Percentiles rank a stretch among this genome's conserved stretches.
Evolutionary conservation across 306 rosid genomes (phyloP).

Genomic region (Trifolium pratense): DNA sequence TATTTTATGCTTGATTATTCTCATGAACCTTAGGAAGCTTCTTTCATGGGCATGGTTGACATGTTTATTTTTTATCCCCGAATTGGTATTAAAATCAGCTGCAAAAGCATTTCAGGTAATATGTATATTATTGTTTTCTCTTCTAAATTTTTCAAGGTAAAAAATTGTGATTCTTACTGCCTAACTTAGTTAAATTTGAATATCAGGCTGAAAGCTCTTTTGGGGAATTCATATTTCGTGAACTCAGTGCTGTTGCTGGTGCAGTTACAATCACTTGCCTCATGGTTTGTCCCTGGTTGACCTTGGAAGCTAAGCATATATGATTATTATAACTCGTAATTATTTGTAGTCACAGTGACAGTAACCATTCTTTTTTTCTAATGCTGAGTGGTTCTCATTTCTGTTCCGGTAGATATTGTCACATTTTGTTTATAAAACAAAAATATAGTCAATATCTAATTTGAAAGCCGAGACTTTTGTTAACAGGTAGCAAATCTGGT

Average conservation of each 20-base stretch:
- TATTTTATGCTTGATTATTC: slow-evolving; percentile 36
- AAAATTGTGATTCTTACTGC: slow-evolving; percentile 33
- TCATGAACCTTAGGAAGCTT: slow-evolving; percentile 78
- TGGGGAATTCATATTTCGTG: slow-evolving; percentile 67
- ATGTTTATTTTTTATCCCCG: slow-evolving; percentile 88
- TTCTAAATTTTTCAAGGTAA: background rate
- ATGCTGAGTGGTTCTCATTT: slow-evolving; percentile 17
- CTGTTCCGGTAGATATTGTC: slow-evolving; percentile 16
- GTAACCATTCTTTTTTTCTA: background rate
- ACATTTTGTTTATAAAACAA: slow-evolving; percentile 9
- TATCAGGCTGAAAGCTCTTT: slow-evolving; percentile 67
- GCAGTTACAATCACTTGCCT: slow-evolving; percentile 90
- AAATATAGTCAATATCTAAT: slow-evolving; percentile 12
- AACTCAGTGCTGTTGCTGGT: slow-evolving; percentile 82
- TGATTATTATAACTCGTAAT: slow-evolving; percentile 14
- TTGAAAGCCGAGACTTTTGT: slow-evolving; percentile 28
- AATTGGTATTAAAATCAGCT: slow-evolving; percentile 78
- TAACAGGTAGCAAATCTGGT: slow-evolving; percentile 88
- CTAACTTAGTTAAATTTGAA: slow-evolving; percentile 30
- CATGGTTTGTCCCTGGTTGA: slow-evolving; percentile 65
- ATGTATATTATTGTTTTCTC: slow-evolving; percentile 17
- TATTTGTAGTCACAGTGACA: slow-evolving; percentile 2
- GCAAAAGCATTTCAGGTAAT: slow-evolving; percentile 75
- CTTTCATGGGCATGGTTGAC: slow-evolving; percentile 99
- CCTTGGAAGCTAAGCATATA: slow-evolving; percentile 17